Percentiles rank a stretch among this genome's conserved stretches.
Conservation (phyloP, 2,329 filamentous ascomycete species). For the Trichophyton verrucosum region DNA sequence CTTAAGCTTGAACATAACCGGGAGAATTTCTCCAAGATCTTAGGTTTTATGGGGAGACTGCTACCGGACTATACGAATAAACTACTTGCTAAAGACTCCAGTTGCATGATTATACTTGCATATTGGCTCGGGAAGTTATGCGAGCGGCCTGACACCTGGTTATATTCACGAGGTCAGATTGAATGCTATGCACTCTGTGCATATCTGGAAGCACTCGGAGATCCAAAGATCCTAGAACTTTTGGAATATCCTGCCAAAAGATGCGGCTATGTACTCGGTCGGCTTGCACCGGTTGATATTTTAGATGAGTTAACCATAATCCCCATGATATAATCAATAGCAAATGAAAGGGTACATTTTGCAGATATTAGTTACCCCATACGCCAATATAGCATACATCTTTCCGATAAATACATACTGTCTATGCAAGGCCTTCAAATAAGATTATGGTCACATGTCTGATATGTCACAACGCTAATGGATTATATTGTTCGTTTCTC, state of each 20-base stretch:
- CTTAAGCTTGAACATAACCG: constrained; percentile 18
- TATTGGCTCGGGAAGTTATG: constrained; percentile 26
- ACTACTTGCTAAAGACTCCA: constrained; percentile 22
- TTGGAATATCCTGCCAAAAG: constrained; percentile 24
- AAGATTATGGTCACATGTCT: background rate
- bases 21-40: constrained; percentile 18
- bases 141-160: constrained; percentile 21
- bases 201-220: constrained; percentile 22
- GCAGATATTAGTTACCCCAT: no score
- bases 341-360: background rate
- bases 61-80: constrained; percentile 20
- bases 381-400: background rate
- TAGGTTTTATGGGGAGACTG: constrained; percentile 26
- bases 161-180: constrained; percentile 20
- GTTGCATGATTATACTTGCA: constrained; percentile 24
- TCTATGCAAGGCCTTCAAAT: background rate
- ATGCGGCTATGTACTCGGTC: constrained; percentile 21
- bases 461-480: background rate
- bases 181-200: constrained; percentile 29
- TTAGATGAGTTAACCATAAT: background rate
- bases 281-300: background rate
- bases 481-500: background rate
- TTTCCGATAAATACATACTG: background rate
- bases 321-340: background rate
- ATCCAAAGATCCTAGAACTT: constrained; percentile 20